These are phyloP conservation scores for Cyclotella cryptica DNA, from an alignment of 108 stramenopile genomes.

Conservation along the genomic window DNA sequence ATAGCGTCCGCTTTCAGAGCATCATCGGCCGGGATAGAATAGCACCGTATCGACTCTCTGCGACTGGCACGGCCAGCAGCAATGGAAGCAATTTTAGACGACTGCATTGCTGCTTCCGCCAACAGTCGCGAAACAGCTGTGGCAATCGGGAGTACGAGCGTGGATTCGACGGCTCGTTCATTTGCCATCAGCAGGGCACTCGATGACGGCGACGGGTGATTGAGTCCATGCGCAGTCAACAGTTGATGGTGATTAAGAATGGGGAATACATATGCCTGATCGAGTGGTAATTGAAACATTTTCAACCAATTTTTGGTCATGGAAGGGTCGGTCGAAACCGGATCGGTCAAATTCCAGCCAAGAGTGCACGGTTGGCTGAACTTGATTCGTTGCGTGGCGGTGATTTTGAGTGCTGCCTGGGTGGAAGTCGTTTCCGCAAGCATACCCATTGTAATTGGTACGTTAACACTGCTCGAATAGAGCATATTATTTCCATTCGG, in stretches of 20 bases:
- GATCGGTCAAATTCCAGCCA: slow-evolving; percentile 86
- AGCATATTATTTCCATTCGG: background rate
- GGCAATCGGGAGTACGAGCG: slow-evolving; percentile 79
- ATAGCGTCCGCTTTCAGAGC: slow-evolving; percentile 7
- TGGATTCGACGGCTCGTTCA: slow-evolving; percentile 81
- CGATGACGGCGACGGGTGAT: background rate
- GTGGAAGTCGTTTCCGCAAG: slow-evolving; percentile 26
- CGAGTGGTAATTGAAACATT: slow-evolving; percentile 75
- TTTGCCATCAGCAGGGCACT: slow-evolving; percentile 60
- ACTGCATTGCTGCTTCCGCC: slow-evolving; percentile 54
- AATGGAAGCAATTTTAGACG: slow-evolving; percentile 59
- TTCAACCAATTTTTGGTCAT: slow-evolving; percentile 30
- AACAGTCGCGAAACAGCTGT: slow-evolving; percentile 64
- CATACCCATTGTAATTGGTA: slow-evolving; percentile 41
- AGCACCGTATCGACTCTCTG: slow-evolving; percentile 26
- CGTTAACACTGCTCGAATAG: slow-evolving; percentile 8
- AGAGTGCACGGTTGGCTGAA: slow-evolving; percentile 54
- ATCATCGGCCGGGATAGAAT: slow-evolving; percentile 10
- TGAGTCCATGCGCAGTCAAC: slow-evolving; percentile 6
- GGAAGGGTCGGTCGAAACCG: slow-evolving; percentile 38
- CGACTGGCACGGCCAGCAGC: slow-evolving; percentile 40
- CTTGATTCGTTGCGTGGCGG: slow-evolving; percentile 51
- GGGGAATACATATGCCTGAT: slow-evolving; percentile 68
- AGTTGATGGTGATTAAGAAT: slow-evolving; percentile 32
- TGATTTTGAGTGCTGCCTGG: slow-evolving; percentile 31